Evolutionary conservation across 345 rosid species (phyloP), one percentile per base, ranked within the genome.

Genomic region (Atalantia buxifolia): DNA sequence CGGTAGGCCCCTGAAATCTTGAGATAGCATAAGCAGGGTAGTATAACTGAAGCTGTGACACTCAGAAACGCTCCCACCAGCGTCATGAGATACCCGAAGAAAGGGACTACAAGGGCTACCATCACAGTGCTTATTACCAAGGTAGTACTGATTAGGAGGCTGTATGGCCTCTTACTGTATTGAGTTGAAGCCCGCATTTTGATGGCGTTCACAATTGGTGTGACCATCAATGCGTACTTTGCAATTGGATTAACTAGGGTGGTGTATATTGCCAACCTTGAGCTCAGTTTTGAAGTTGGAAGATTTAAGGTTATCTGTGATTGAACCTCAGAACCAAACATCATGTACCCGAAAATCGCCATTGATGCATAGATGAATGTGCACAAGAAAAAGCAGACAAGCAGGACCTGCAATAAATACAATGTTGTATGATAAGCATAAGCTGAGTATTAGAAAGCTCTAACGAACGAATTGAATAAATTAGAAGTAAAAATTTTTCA

Each of bases 41-140:
- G 66, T 60, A 89, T 63, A 12, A 90, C 72, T 5, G 91, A 88
- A 13, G 87, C 88, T 2, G 86, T 65, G 36, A 84, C 86, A 33
- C 88, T 84, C 72, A 91, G 83, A 78, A 87, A 78, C 9, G 95
- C 95, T 80, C 97, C 97, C 1, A 88, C 92, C 50, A 92, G 75
- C 3, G 88, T 84, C 90, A 88, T 88, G 18, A 92, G 84, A 4
- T 82, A 85, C 74, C 85, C 89, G 12, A 89, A 89, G 59, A 83
- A 89, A 0, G 91, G 93, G 66, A 92, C 66, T 3, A 78, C 77
- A 65, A 87, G 69, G 45, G 95, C 95, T 59, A 88, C 84, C 10
- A 85, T 64, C n/a, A 81, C 88, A 1, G 87, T 91, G 82, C 90
- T 87, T 56, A 25, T 60, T 24, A 91, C 84, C 79, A 91, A 77